Evolutionary conservation across 2,329 filamentous ascomycete species (phyloP).

Genomic region (Didymella glomerata): DNA sequence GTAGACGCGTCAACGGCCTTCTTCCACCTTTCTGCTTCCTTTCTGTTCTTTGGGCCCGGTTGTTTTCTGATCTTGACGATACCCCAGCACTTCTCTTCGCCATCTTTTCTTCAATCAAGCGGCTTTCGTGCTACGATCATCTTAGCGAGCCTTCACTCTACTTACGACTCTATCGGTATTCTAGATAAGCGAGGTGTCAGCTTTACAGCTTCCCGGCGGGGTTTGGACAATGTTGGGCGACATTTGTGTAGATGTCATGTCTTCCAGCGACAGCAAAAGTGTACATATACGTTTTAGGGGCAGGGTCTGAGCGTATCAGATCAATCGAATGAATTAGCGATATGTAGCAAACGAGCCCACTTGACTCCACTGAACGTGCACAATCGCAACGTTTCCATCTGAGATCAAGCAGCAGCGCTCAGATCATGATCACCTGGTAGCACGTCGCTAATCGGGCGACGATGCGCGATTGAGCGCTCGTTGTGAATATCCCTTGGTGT

Average conservation of each 20-base stretch:
- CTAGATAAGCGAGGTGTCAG: background rate
- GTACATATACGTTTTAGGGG: conserved; percentile 7
- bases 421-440: conserved; percentile 6
- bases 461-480: background rate
- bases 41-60: conserved; percentile 11
- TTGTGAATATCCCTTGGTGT: background rate
- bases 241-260: conserved; percentile 13
- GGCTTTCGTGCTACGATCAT: conserved; percentile 9
- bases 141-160: conserved; percentile 13
- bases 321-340: background rate
- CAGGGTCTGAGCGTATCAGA: conserved; percentile 12
- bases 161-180: background rate
- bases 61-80: conserved; percentile 23
- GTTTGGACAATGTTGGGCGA: background rate
- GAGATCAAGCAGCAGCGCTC: background rate
- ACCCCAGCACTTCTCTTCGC: conserved; percentile 20
- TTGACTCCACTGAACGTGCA: background rate
- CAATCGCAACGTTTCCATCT: background rate
- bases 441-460: conserved; percentile 1
- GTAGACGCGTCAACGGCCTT: conserved; percentile 2
- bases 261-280: conserved; percentile 1
- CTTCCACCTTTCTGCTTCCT: conserved; percentile 1
- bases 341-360: conserved; percentile 1
- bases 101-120: conserved; percentile 2
- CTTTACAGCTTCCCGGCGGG: background rate